Conservation (phyloP, 495 filamentous ascomycete genomes). For the Lasiosphaeris hirsuta region DNA sequence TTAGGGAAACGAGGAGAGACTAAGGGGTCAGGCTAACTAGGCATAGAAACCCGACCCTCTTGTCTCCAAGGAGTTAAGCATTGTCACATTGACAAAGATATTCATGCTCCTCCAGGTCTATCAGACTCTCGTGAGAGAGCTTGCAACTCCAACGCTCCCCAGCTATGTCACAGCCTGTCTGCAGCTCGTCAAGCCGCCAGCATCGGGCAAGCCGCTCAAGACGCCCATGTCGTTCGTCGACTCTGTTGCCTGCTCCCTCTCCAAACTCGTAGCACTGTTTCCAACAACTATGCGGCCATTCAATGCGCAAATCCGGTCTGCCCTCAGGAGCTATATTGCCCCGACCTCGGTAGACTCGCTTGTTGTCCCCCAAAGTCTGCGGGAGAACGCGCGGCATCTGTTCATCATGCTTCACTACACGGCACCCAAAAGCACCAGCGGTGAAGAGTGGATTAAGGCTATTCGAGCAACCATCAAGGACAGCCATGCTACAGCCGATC, state of each 20-base stretch:
- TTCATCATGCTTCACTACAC: slow-evolving; percentile 68
- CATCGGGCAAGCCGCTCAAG: slow-evolving; percentile 37
- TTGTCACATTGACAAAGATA: slow-evolving; percentile 75
- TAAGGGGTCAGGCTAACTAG: slow-evolving; percentile 9
- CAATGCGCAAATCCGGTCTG: slow-evolving; percentile 58
- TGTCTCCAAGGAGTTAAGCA: slow-evolving; percentile 66
- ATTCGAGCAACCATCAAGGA: slow-evolving; percentile 56
- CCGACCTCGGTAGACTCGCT: slow-evolving; percentile 48
- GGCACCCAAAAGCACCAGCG: slow-evolving; percentile 67
- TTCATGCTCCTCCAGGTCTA: slow-evolving; percentile 77
- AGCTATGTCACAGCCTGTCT: slow-evolving; percentile 69
- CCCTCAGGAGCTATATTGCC: slow-evolving; percentile 55
- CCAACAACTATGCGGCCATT: slow-evolving; percentile 78
- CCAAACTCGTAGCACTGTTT: slow-evolving; percentile 67
- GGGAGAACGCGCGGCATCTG: slow-evolving; percentile 55
- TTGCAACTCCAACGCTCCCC: slow-evolving; percentile 78
- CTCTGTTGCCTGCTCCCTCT: slow-evolving; percentile 55
- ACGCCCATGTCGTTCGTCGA: slow-evolving; percentile 50
- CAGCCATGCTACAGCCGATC: slow-evolving; percentile 65
- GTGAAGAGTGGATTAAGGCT: slow-evolving; percentile 68
- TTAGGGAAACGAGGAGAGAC: not conserved
- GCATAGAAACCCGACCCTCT: slow-evolving; percentile 68
- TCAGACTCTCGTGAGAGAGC: slow-evolving; percentile 78
- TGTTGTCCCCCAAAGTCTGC: slow-evolving; percentile 46
- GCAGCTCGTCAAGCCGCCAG: slow-evolving; percentile 55